Percentiles rank a stretch among this genome's conserved stretches.
Conservation (phyloP, 805 yeast species). For the Kluyveromyces starmeri region DNA sequence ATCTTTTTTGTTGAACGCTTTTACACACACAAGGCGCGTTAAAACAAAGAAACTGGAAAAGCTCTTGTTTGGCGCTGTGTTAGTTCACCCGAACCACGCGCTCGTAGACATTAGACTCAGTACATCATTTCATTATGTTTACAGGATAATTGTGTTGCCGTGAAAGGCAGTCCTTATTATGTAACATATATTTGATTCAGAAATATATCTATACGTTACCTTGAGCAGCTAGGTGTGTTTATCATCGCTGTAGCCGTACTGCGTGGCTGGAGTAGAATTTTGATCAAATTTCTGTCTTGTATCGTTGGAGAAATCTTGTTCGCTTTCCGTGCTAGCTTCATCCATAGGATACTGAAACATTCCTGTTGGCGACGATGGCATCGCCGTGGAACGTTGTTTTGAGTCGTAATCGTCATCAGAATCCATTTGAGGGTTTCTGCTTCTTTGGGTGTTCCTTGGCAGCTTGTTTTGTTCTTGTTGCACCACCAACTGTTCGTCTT, state of each 20-base stretch:
- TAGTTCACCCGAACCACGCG: no score
- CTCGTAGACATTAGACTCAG: no score
- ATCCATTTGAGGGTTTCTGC: background rate
- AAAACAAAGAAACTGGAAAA: no score
- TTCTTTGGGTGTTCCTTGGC: slow-evolving; percentile 4
- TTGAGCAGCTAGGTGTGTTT: slow-evolving; percentile 2
- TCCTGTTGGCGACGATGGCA: slow-evolving; percentile 28
- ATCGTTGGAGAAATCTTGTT: slow-evolving; percentile 8
- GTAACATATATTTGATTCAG: no score
- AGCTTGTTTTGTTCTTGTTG: slow-evolving; percentile 6
- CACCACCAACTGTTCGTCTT: background rate
- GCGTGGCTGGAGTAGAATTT: slow-evolving; percentile 23
- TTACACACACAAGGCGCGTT: no score
- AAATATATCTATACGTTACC: no score
- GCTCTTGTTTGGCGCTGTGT: no score
- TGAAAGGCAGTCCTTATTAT: no score
- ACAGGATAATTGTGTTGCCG: no score
- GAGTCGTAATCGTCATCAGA: slow-evolving; percentile 5
- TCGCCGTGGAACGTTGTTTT: slow-evolving; percentile 18
- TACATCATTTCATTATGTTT: no score
- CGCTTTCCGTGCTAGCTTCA: slow-evolving; percentile 7
- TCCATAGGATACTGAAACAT: slow-evolving; percentile 20
- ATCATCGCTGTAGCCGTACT: slow-evolving; percentile 10
- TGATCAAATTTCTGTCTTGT: slow-evolving; percentile 10
- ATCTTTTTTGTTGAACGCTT: no score